Conservation (phyloP, 2,329 filamentous ascomycete genomes). For the Sphaerulina musiva region DNA sequence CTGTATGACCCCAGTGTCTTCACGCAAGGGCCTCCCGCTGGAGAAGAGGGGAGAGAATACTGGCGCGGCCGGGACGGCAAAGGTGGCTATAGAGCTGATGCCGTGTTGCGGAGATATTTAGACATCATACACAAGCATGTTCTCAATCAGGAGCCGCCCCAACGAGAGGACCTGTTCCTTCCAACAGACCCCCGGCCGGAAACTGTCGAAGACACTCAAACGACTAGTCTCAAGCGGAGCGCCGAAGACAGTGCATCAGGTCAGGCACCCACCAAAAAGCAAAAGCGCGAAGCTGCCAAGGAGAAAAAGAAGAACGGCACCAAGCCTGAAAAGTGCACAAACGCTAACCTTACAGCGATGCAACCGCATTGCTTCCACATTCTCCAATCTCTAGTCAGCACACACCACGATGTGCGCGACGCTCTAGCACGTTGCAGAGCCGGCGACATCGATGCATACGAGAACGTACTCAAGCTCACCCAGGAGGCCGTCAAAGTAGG, state of each 20-base stretch:
- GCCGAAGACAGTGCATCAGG: conserved; percentile 40
- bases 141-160: conserved; percentile 58
- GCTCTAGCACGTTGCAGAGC: conserved; percentile 63
- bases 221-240: conserved; percentile 25
- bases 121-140: conserved; percentile 81
- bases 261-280: conserved; percentile 49
- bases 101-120: conserved; percentile 77
- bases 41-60: conserved; percentile 68
- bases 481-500: conserved; percentile 69
- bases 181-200: conserved; percentile 47
- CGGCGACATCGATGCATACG: conserved; percentile 69
- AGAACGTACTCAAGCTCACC: conserved; percentile 66
- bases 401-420: conserved; percentile 78
- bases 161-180: conserved; percentile 66
- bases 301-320: conserved; percentile 37
- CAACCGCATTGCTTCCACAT: conserved; percentile 93
- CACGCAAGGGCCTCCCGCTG: conserved; percentile 56
- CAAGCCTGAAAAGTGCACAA: conserved; percentile 43
- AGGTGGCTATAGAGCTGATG: conserved; percentile 84
- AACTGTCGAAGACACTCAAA: not conserved
- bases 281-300: conserved; percentile 38
- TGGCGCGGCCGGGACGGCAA: conserved; percentile 74
- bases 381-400: conserved; percentile 70
- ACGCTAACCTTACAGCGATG: conserved; percentile 67
- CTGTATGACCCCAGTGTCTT: conserved; percentile 89